Conservation (phyloP, 1,284 basidiomycete species). For the Cutaneotrichosporon spelunceum region DNA sequence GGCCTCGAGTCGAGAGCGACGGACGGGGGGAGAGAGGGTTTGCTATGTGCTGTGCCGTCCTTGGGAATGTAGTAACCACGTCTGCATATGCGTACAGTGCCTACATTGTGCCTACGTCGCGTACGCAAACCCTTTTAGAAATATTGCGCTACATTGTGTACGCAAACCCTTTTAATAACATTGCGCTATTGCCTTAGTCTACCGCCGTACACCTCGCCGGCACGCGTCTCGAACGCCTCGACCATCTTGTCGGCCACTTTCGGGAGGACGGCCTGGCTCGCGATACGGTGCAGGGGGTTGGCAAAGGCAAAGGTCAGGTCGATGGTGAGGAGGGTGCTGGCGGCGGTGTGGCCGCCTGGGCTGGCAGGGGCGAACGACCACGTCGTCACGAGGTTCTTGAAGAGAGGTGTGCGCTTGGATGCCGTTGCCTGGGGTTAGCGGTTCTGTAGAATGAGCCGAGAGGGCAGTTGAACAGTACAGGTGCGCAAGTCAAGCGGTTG, state of each 20-base stretch:
- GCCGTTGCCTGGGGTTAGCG: constrained; percentile 63
- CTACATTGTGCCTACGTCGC: no score
- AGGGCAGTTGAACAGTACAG: background rate
- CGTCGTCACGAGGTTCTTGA: constrained; percentile 75
- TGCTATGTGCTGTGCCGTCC: no score
- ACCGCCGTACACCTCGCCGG: constrained; percentile 64
- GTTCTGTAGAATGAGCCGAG: background rate
- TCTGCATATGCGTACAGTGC: constrained; percentile 9
- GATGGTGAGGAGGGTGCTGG: constrained; percentile 67
- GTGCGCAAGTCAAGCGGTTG: no score
- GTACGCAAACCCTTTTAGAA: background rate
- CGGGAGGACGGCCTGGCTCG: constrained; percentile 78
- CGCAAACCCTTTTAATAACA: no score
- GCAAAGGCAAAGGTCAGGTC: constrained; percentile 82
- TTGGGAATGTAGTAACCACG: background rate
- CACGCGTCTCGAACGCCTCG: constrained; percentile 82
- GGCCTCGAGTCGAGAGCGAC: no score
- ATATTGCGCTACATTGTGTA: no score
- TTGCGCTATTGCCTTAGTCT: background rate
- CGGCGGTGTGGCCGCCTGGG: background rate
- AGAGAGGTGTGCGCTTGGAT: constrained; percentile 70
- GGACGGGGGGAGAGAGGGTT: no score
- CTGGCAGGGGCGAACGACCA: constrained; percentile 51
- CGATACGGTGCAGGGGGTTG: constrained; percentile 76
- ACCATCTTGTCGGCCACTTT: constrained; percentile 86